phyloP scores from a whole-genome alignment of 129 eudicot species.

The Flaveria brownii region DNA sequence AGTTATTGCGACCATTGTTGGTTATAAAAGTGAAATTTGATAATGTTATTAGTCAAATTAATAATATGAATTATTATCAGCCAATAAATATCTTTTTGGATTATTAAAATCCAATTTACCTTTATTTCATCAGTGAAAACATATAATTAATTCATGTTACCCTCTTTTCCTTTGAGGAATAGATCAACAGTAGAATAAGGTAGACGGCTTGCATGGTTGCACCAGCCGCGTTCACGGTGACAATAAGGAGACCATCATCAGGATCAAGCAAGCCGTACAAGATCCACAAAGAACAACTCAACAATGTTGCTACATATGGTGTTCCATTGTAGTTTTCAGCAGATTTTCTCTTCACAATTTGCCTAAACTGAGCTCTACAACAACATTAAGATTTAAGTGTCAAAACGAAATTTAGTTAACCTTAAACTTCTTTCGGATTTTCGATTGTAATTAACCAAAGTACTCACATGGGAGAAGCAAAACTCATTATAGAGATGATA shows the following conservation, averaged over 20 bases:
- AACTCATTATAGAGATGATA: constrained; percentile 31
- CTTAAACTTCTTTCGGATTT: background rate
- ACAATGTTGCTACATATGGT: constrained; percentile 63
- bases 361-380: constrained; percentile 54
- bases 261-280: constrained; percentile 74
- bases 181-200: constrained; percentile 46
- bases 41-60: too few species aligned
- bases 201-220: constrained; percentile 48
- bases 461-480: constrained; percentile 42
- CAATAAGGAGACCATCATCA: constrained; percentile 59
- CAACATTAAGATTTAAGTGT: constrained; percentile 7
- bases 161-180: constrained; percentile 61
- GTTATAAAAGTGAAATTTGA: too few species aligned
- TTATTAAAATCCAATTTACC: background rate
- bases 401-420: background rate
- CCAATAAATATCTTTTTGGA: too few species aligned
- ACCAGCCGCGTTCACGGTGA: constrained; percentile 64
- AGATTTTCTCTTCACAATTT: constrained; percentile 59
- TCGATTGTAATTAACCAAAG: background rate
- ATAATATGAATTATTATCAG: too few species aligned
- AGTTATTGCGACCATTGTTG: too few species aligned
- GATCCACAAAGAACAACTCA: constrained; percentile 73
- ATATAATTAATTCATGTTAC: constrained; percentile 30
- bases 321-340: constrained; percentile 65
- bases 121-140: background rate